These are phyloP conservation scores for Curvularia lunata DNA, from an alignment of 2,329 filamentous ascomycete species.

Conservation along the genomic window DNA sequence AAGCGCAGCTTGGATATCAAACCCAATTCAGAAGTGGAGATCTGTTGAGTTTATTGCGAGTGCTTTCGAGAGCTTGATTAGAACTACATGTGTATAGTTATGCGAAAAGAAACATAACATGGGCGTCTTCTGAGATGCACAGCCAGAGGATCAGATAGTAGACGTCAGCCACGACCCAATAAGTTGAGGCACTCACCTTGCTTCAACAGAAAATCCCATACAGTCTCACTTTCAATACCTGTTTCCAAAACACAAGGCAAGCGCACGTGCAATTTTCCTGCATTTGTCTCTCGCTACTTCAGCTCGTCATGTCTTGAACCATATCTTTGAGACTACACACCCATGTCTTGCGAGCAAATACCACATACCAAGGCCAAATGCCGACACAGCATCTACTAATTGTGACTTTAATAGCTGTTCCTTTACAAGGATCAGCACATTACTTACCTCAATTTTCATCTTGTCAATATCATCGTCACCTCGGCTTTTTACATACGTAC, in stretches of 20 bases:
- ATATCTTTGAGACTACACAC: neutral
- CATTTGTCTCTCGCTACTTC: neutral
- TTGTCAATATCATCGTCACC: neutral
- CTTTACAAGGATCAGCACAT: neutral
- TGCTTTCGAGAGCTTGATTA: neutral
- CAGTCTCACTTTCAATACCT: neutral
- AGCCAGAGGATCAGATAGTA: neutral
- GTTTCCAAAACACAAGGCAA: neutral
- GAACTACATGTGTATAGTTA: neutral
- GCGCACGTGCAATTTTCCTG: neutral
- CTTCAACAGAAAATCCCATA: neutral
- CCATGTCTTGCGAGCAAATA: neutral
- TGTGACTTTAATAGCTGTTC: neutral
- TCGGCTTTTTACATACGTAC: neutral
- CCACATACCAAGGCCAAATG: neutral
- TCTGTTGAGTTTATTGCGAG: neutral
- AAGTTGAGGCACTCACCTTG: neutral
- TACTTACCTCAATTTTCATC: neutral
- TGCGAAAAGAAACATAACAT: neutral
- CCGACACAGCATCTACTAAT: neutral
- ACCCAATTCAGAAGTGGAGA: neutral
- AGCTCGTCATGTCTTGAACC: neutral
- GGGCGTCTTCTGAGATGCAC: neutral
- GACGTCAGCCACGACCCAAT: neutral
- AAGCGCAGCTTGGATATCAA: neutral